phyloP scores from a whole-genome alignment of 495 filamentous ascomycete genomes.

The Xylaria grammica region DNA sequence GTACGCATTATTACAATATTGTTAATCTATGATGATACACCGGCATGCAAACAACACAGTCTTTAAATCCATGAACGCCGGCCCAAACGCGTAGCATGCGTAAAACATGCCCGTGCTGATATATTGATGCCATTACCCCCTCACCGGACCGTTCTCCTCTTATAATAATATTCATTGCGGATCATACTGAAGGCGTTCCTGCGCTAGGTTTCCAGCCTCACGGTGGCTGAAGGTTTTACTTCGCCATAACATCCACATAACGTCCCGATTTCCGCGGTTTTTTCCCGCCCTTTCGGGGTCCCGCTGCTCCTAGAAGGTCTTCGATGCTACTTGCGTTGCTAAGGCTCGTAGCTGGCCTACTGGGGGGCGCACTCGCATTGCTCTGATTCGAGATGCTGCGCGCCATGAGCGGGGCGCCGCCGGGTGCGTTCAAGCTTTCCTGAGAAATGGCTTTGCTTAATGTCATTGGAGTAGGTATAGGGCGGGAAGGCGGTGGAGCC shows the following conservation, averaged over 20 bases:
- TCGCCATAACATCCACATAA: slow-evolving; percentile 93
- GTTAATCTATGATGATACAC: slow-evolving; percentile 36
- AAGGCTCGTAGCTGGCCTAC: slow-evolving; percentile 67
- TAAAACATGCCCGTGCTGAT: background rate
- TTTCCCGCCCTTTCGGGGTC: slow-evolving; percentile 69
- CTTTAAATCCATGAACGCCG: slow-evolving; percentile 14
- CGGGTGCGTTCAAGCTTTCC: slow-evolving; percentile 31
- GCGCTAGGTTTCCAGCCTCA: no score
- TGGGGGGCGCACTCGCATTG: slow-evolving; percentile 47
- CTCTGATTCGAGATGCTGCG: slow-evolving; percentile 49
- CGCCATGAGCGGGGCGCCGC: slow-evolving; percentile 51
- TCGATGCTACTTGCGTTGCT: slow-evolving; percentile 85
- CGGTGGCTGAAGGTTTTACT: slow-evolving; percentile 33
- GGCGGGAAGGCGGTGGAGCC: slow-evolving; percentile 35
- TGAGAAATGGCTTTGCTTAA: slow-evolving; percentile 33
- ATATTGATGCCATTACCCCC: background rate
- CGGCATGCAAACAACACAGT: slow-evolving; percentile 8
- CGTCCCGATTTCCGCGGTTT: slow-evolving; percentile 78
- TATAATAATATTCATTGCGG: slow-evolving; percentile 12
- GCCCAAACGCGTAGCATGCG: background rate
- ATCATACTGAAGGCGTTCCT: background rate
- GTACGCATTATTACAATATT: slow-evolving; percentile 35
- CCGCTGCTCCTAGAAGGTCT: slow-evolving; percentile 75
- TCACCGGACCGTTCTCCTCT: slow-evolving; percentile 22
- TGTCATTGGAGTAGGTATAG: slow-evolving; percentile 31